Evolutionary conservation across 306 rosid species (phyloP).

Genomic region (Medicago truncatula): MtrunA17r5.0-ANR NC_053045.1:53586001-53586500

Average conservation of each 20-base stretch:
- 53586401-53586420: not conserved
- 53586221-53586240: slow-evolving; percentile 73
- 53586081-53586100: not conserved
- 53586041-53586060: slow-evolving; percentile 75
- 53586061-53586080: slow-evolving; percentile 64
- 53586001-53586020: slow-evolving; percentile 68
- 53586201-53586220: slow-evolving; percentile 56
- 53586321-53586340: not conserved
- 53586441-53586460: not conserved
- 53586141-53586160: slow-evolving; percentile 67
- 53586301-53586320: slow-evolving; percentile 2
- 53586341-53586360: not conserved
- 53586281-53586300: slow-evolving; percentile 89
- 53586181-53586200: slow-evolving; percentile 69
- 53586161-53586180: slow-evolving; percentile 81
- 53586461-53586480: not conserved
- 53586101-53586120: not conserved
- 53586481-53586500: not conserved
- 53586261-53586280: slow-evolving; percentile 61
- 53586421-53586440: too few species aligned
- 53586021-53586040: slow-evolving; percentile 70
- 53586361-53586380: not conserved
- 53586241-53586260: slow-evolving; percentile 66
- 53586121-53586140: not conserved
- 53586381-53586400: not conserved